Base-by-base conservation (phyloP, 306 rosid species). In the Crotalaria pallida region DNA sequence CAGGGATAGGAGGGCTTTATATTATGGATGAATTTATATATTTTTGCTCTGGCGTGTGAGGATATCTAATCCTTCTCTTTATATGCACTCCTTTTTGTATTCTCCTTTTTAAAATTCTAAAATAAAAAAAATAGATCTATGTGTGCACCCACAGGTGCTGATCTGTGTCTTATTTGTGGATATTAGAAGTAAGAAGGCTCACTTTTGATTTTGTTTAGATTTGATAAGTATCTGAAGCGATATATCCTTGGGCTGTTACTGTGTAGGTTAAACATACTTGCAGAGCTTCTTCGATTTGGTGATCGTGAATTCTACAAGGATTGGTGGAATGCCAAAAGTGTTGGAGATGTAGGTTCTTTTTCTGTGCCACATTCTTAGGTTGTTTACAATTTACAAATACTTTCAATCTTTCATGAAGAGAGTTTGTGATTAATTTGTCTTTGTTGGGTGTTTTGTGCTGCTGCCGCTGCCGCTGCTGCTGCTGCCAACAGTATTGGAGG, bases 261-360 rank as follows among this genome's bases (percentile, higher is more conserved):
- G 72, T 83, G 77, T 74, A 95, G 99, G 99, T 89, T 95, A 72
- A 95, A 95, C 80, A 91, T 95, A 82, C 87, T 95, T 15, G 99
- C 99, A 56, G 99, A 95, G 85, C 83, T 95, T 81, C 97, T 95
- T 63, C 81, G 83, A 10, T 95, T 95, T 89, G 99, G 99, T 78
- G 99, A 95, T 71, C 92, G 99, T 11, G 97, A 87, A 75, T 95
- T 95, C 74, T 95, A 95, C 84, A 86, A 87, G 76, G 99, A 88
- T 74, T 95, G 99, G 99, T 95, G 99, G 99, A 95, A 95, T 84
- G 99, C 97, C 65, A 84, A 86, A 85, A 95, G 91, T 48, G 88
- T 91, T 70, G 97, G 89, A 75, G 99, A 91, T 84, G 99, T 95
- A 79, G 50, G 36, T 76, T 77, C 38, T 67, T 49, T 78, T 58